Base-by-base conservation (phyloP, 139 green algal genomes). In the Coelastrella sp. region DNA sequence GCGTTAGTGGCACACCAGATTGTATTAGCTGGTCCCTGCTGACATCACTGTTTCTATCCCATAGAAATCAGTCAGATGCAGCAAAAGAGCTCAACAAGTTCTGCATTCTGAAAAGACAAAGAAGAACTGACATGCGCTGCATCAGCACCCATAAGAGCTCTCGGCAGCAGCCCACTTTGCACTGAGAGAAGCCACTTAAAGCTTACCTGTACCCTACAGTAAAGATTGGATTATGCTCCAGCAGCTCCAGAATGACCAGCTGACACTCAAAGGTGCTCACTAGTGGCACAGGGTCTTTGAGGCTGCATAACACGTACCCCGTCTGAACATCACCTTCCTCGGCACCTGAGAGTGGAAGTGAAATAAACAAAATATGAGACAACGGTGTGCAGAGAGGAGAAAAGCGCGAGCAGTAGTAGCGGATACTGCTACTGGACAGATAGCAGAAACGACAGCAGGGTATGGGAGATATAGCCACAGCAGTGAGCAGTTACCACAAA, bases 181-280 rank as follows among this genome's bases (percentile, higher is more conserved):
- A 19, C 11, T 9, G 6, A 64, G 19, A 64, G 53, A 19, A 64
- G 53, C 53, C 21, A n/a, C n/a, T 21, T 34, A 19, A 64, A 57
- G 45, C 77, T 11, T 40, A 77, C 48, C 80, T 62, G 82, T 87
- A 87, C 34, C 96, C 86, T 17, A 96, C 96, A 30, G 95, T 99
- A 90, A 99, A 98, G 83, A 99, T 95, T 51, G 96, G 89, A 91
- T 99, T 99, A 92, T 99, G 97, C 85, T 99, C 91, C 79, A 94
- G 87, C 81, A 95, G 92, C 83, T 95, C 92, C 40, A 94, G 69
- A 62, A 95, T 91, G 75, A 94, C 87, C 43, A 88, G 59, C 83
- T 86, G 83, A 32, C 90, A 92, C 74, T 98, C 93, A 90, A 98
- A 98, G 53, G 94, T 84, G 40, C 88, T 92, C 17, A 96, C 94